phyloP scores from a whole-genome alignment of 2,329 filamentous ascomycete genomes.

The Colletotrichum sp. region DNA sequence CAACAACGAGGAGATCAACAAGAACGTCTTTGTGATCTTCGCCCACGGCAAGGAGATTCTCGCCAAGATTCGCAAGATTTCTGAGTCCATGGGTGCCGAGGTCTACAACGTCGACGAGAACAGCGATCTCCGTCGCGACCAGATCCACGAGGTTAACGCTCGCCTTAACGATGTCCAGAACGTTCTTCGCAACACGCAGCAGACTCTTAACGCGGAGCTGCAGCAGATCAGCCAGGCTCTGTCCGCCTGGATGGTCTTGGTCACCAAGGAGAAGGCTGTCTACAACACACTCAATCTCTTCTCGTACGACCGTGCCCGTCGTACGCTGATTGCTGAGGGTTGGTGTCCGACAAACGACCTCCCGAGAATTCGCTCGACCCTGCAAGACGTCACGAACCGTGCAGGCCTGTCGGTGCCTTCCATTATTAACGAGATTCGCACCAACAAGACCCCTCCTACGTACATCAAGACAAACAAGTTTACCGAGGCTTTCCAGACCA shows the following conservation, averaged over 20 bases:
- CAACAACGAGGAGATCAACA: slow-evolving; percentile 90
- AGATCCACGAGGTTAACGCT: slow-evolving; percentile 97
- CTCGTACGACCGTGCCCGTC: slow-evolving; percentile 93
- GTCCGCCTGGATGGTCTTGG: slow-evolving; percentile 95
- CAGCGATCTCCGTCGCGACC: slow-evolving; percentile 90
- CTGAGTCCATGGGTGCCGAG: slow-evolving; percentile 93
- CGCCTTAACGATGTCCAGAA: slow-evolving; percentile 89
- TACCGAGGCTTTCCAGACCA: slow-evolving; percentile 97
- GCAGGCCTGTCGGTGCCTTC: slow-evolving; percentile 96
- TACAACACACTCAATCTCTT: slow-evolving; percentile 96
- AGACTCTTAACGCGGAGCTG: slow-evolving; percentile 90
- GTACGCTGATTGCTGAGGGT: slow-evolving; percentile 95
- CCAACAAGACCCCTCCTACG: slow-evolving; percentile 96
- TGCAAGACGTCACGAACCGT: slow-evolving; percentile 95
- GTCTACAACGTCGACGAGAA: slow-evolving; percentile 98
- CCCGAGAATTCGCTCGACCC: slow-evolving; percentile 85
- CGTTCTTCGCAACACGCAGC: slow-evolving; percentile 93
- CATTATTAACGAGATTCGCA: slow-evolving; percentile 97
- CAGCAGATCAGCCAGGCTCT: slow-evolving; percentile 91
- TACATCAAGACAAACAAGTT: slow-evolving; percentile 99
- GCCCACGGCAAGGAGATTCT: slow-evolving; percentile 98
- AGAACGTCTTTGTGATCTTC: slow-evolving; percentile 99
- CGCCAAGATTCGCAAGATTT: slow-evolving; percentile 98
- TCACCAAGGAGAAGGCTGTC: slow-evolving; percentile 98
- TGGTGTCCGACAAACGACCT: slow-evolving; percentile 96